Conservation (phyloP, 768 basidiomycete species). For the Termitomyces sp. region DNA sequence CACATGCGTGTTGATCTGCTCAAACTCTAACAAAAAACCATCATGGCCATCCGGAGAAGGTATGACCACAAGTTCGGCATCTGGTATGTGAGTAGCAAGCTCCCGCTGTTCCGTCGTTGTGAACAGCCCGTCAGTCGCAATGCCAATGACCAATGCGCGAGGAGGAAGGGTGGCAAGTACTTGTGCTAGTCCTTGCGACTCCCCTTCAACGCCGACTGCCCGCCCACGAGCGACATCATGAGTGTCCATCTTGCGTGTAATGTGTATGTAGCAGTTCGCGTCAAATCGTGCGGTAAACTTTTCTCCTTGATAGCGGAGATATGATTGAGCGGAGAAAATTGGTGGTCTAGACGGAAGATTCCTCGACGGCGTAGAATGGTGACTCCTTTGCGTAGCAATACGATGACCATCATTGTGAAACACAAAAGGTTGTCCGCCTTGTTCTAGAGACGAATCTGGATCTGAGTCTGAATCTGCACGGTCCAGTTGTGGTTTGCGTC, state of each 20-base stretch:
- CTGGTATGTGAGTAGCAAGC: constrained; percentile 74
- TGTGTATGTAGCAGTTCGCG: constrained; percentile 6
- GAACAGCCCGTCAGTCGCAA: constrained; percentile 34
- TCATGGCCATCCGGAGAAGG: constrained; percentile 90
- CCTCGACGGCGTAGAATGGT: not conserved
- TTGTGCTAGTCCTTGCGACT: not conserved
- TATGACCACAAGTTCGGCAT: constrained; percentile 76
- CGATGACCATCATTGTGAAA: not conserved
- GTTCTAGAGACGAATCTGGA: constrained; percentile 12
- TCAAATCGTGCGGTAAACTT: not conserved
- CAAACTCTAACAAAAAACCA: constrained; percentile 96
- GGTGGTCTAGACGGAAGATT: constrained; percentile 26
- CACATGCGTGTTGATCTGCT: constrained; percentile 82
- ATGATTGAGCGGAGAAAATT: constrained; percentile 43
- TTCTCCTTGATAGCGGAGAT: not conserved
- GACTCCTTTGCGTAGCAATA: not conserved
- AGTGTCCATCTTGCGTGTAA: constrained; percentile 88
- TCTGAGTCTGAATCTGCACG: constrained; percentile 19
- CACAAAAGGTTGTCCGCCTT: not conserved
- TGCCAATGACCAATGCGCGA: not conserved
- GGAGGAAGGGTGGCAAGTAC: not conserved
- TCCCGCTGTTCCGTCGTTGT: constrained; percentile 84
- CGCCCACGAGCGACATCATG: constrained; percentile 82
- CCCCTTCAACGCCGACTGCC: not conserved
- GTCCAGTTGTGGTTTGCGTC: constrained; percentile 62